Base-by-base conservation (phyloP, 1,139 yeast genomes). In the Hemisphaericaspora subhashii region DNA sequence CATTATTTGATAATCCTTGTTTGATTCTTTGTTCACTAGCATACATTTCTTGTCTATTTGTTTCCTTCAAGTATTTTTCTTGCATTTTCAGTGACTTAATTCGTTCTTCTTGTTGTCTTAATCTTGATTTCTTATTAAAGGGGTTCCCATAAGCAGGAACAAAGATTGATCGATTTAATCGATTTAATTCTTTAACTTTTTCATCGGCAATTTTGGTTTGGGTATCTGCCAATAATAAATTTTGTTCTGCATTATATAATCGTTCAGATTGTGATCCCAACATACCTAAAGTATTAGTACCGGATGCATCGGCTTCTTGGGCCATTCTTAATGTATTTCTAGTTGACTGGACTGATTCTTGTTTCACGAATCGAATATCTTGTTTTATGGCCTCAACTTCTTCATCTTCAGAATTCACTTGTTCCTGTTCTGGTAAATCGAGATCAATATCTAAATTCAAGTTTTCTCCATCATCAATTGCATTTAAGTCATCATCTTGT, bases 241-340 rank as follows among this genome's bases (percentile, higher is more conserved):
- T 83, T 51, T 80, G 81, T 58, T 90, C 97, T 14, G 92, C 82
- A 54, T 78, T 80, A 57, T 84, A 86, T 47, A 92, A 68, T 38
- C 88, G 71, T 58, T 89, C 97, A 40, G 95, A 83, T 62, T 94
- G 98, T 15, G 92, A 79, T 21, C 98, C 98, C 40, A 92, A 74
- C 81, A 88, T 82, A 20, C 97, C 97, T 50, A 90, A 66, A 0
- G 98, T 85, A 58, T 90, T 88, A 38, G 88, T 77, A 18, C 96
- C 98, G 7, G 90, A 79, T 39, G 85, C 86, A 59, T 90, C 97
- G 0, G 98, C 97, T 52, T 88, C 94, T 48, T 85, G 85, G 1
- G 96, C 95, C 81, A 87, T 81, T 51, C 85, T 77, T 44, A 92
- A 67, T 0, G 96, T 89, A 52, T 89, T 89, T 53, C 95, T 75